Base-by-base conservation (phyloP, 2,329 filamentous ascomycete genomes). In the Penicillium rolfsii region DNA sequence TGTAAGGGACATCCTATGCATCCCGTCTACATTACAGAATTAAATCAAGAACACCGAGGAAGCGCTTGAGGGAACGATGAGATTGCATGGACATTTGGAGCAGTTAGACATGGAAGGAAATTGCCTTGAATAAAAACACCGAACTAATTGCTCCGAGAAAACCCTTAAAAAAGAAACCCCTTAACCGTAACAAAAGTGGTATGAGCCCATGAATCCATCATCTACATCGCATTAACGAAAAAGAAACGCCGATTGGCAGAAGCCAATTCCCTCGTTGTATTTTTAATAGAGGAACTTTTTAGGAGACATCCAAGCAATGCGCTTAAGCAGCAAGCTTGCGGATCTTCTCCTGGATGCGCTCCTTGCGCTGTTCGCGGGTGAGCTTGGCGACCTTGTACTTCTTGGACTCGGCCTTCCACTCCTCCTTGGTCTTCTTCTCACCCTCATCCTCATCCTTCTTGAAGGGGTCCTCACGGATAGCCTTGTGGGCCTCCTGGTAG, bases 391-490 rank as follows among this genome's bases (percentile, higher is more conserved):
- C 81, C 80, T 83, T 87, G 90, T 87, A 92, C 88, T 98, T 97
- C 85, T 92, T 87, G 80, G 91, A 93, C 87, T 97, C 93, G 70
- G 86, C 85, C 90, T 96, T 96, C 91, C 91, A 96, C 85, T 97
- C 87, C 68, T 94, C 94, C 90, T 97, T 98, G 85, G 82, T 85
- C 91, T 98, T 98, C 89, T 96, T 93, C 83, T 90, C 83, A 59
- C 80, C 90, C 59, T 86, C 88, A 46, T 84, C 81, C 68, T 87
- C 85, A 71, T 83, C 86, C 89, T 97, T 97, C 90, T 97, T 96
- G 87, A 90, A 96, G 77, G 95, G 95, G 81, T 99, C 91, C 85
- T 93, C 94, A 70, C 95, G 93, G 87, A 99, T 99, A 78, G 90
- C 89, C 82, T 91, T 89, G 88, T 99, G 95, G 68, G 93, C 95